Percentiles rank a stretch among this genome's conserved stretches.
Evolutionary conservation across 768 basidiomycete genomes (phyloP).

Genomic region (Russula ochroleuca): DNA sequence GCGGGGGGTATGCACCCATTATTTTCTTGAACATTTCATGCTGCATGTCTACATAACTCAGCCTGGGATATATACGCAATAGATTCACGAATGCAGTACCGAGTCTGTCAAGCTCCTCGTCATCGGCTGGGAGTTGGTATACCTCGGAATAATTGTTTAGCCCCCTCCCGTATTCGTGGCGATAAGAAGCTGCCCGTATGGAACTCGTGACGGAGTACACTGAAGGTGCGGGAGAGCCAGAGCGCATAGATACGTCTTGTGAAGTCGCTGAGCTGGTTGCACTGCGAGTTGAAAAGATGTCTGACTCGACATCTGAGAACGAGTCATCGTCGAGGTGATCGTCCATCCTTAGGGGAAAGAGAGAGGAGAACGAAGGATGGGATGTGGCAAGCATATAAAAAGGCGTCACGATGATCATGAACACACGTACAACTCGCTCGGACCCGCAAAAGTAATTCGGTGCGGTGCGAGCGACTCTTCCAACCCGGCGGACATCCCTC

Average conservation of each 20-base stretch:
- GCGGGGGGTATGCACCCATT: constrained; percentile 64
- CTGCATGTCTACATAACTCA: constrained; percentile 51
- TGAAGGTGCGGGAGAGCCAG: constrained; percentile 62
- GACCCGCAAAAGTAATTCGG: constrained; percentile 2
- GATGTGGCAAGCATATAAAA: constrained; percentile 26
- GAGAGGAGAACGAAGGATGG: not conserved
- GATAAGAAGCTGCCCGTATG: constrained; percentile 53
- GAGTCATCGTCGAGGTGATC: constrained; percentile 40
- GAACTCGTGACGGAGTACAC: constrained; percentile 66
- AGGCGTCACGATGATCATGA: constrained; percentile 16
- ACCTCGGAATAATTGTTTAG: constrained; percentile 78
- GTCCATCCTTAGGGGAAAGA: constrained; percentile 23
- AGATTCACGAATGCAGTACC: constrained; percentile 37
- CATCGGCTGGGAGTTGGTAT: constrained; percentile 74
- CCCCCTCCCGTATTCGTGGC: constrained; percentile 61
- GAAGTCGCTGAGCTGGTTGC: constrained; percentile 52
- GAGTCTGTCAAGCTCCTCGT: constrained; percentile 67
- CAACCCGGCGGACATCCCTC: constrained; percentile 18
- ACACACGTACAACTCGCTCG: constrained; percentile 5
- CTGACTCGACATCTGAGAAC: constrained; percentile 40
- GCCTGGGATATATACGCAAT: not conserved
- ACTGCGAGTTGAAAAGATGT: constrained; percentile 43
- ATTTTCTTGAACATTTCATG: constrained; percentile 58
- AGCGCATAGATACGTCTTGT: constrained; percentile 55
- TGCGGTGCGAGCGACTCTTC: not conserved